These are phyloP conservation scores for Diaporthe australafricana DNA, from an alignment of 2,329 filamentous ascomycete species.

Conservation along the genomic window DNA sequence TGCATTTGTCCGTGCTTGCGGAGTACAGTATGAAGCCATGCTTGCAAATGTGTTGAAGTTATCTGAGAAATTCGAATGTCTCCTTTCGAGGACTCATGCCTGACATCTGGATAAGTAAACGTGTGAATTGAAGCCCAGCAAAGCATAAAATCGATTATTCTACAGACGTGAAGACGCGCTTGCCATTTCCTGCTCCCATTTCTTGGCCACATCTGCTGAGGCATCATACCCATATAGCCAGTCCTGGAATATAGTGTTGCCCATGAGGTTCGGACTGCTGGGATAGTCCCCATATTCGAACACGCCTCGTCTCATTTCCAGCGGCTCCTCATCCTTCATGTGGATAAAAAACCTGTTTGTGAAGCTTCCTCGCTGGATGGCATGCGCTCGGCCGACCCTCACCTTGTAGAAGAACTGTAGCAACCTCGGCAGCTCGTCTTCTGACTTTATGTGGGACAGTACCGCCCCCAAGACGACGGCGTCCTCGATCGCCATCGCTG, in stretches of 20 bases:
- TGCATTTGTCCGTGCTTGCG: too few relatives aligned
- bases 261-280: constrained; percentile 35
- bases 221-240: constrained; percentile 36
- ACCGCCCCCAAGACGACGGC: constrained; percentile 38
- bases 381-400: constrained; percentile 31
- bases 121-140: neutral
- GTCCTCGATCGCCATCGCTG: constrained; percentile 43
- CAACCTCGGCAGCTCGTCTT: constrained; percentile 3
- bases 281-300: constrained; percentile 34
- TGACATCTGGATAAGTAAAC: too few relatives aligned
- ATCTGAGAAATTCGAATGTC: neutral
- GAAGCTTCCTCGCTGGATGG: constrained; percentile 34
- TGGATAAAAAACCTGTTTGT: constrained; percentile 36
- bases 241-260: constrained; percentile 35
- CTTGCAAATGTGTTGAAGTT: too few relatives aligned
- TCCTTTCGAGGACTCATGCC: too few relatives aligned
- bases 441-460: constrained; percentile 8
- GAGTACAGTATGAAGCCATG: too few relatives aligned
- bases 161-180: neutral
- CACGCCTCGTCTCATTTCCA: constrained; percentile 29
- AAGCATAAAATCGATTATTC: neutral
- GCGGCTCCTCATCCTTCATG: constrained; percentile 34
- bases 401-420: constrained; percentile 34
- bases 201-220: constrained; percentile 3
- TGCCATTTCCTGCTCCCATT: constrained; percentile 27